These are phyloP conservation scores for Cordyceps javanica DNA, from an alignment of 2,329 filamentous ascomycete genomes.

Conservation along the genomic window DNA sequence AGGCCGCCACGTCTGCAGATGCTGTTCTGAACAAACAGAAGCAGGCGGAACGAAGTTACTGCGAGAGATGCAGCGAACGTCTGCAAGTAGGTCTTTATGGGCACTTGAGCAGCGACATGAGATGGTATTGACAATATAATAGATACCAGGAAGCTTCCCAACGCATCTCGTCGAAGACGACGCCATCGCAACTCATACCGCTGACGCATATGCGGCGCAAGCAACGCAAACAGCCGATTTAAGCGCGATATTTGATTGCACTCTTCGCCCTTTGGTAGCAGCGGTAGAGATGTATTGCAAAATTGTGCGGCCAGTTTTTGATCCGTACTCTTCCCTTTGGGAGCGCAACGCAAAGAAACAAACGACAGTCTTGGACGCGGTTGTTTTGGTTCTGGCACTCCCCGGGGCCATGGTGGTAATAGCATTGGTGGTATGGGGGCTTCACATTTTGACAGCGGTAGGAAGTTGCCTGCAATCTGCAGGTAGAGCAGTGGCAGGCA, in stretches of 20 bases:
- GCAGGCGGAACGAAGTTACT: not conserved
- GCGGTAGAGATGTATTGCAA: conserved; percentile 28
- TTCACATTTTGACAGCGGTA: conserved; percentile 20
- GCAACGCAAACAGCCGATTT: not conserved
- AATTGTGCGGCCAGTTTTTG: conserved; percentile 33
- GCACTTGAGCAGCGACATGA: not conserved
- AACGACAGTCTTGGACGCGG: conserved; percentile 16
- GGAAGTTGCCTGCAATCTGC: conserved; percentile 16
- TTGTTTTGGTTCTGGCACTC: conserved; percentile 21
- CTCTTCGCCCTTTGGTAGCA: not conserved
- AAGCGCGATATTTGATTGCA: not conserved
- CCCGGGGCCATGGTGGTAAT: conserved; percentile 22
- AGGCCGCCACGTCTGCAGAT: not conserved
- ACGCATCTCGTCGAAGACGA: conserved; percentile 20
- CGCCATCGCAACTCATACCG: conserved; percentile 26
- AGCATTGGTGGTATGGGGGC: conserved; percentile 21
- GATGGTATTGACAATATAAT: not conserved
- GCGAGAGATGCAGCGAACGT: not conserved
- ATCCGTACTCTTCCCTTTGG: conserved; percentile 31
- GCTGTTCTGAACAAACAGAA: not conserved
- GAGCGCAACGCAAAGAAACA: conserved; percentile 19
- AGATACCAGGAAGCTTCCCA: conserved; percentile 25
- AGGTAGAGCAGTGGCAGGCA: conserved; percentile 15
- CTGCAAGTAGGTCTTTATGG: not conserved
- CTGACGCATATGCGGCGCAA: not conserved